Conservation (phyloP, 1,139 yeast species). For the Hemisphaericaspora xylanilytica region DNA sequence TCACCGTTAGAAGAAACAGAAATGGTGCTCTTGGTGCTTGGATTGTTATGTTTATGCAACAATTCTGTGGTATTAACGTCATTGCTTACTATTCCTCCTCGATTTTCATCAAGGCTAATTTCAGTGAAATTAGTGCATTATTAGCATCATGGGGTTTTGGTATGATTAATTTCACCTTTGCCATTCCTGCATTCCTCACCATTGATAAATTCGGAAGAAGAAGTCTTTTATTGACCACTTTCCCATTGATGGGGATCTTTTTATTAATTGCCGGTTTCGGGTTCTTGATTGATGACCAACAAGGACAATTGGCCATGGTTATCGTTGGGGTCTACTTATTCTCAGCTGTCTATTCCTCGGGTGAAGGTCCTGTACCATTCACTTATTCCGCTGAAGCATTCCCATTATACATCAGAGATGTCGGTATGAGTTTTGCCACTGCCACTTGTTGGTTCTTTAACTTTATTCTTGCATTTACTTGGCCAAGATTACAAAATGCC, state of each 20-base stretch:
- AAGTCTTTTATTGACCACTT: constrained; percentile 62
- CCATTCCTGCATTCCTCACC: constrained; percentile 79
- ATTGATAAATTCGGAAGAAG: constrained; percentile 82
- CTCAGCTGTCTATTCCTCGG: constrained; percentile 73
- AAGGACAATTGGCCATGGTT: constrained; percentile 45
- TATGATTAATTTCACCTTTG: constrained; percentile 74
- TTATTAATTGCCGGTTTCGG: constrained; percentile 74
- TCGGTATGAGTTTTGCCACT: constrained; percentile 84
- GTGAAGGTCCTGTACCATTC: constrained; percentile 91
- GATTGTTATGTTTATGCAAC: constrained; percentile 88
- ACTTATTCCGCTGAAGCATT: constrained; percentile 84
- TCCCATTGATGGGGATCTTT: constrained; percentile 72
- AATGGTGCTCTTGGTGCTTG: constrained; percentile 80
- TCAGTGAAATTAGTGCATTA: constrained; percentile 58
- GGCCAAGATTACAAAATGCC: constrained; percentile 70
- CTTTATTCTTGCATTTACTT: constrained; percentile 70
- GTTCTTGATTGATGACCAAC: constrained; percentile 55
- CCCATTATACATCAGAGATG: constrained; percentile 79
- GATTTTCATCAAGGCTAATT: constrained; percentile 68
- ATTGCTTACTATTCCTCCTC: constrained; percentile 80
- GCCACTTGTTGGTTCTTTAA: constrained; percentile 87
- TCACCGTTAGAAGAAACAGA: constrained; percentile 74
- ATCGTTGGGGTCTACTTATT: constrained; percentile 77
- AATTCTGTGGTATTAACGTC: constrained; percentile 88
- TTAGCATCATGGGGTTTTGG: constrained; percentile 88